Evolutionary conservation across 345 rosid species (phyloP), one percentile per base, ranked within the genome.

Genomic region (Hevea brasiliensis): DNA sequence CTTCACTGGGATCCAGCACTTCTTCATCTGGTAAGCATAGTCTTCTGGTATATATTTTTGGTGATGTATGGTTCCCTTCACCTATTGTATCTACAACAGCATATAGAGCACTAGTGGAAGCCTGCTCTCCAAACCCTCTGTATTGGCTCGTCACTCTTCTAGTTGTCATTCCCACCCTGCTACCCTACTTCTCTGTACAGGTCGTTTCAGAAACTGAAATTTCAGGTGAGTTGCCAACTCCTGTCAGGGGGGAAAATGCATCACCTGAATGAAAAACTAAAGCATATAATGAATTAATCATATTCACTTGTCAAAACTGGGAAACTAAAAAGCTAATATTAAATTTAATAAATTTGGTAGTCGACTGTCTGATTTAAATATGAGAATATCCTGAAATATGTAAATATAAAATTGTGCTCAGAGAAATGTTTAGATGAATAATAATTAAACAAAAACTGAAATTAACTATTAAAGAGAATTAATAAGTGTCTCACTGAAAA

Each of bases 1-100:
- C 92, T 94, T 94, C 91, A 94, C 98, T 42, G 92, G 97, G 97
- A 94, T 94, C 79, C 98, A 94, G 20, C 98, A 94, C 58, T 79
- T 90, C 63, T 88, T 90, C 88, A 87, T 92, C 59, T 94, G 98
- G 97, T 97, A 76, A 94, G 98, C 89, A 85, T 92, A 8, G 91
- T 81, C 13, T 70, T 85, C 27, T 94, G 98, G 97, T 92, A 92
- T 65, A 41, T 92, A 68, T 94, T 94, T 81, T 70, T 92, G 67
- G 78, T 85, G 50, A 73, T 89, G 24, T 90, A 88, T 29, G 99
- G 98, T 65, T 84, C 80, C 13, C 92, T 65, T 82, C 90, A 4
- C 85, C 99, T 0, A 80, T 79, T 0, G 13, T 88, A 1, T 90
- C 97, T 8, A 92, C 92, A 0, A 92, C 98, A 2, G 99, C 99